Conservation (phyloP, 2,329 filamentous ascomycete species). For the Pochonia chlamydosporia region DNA sequence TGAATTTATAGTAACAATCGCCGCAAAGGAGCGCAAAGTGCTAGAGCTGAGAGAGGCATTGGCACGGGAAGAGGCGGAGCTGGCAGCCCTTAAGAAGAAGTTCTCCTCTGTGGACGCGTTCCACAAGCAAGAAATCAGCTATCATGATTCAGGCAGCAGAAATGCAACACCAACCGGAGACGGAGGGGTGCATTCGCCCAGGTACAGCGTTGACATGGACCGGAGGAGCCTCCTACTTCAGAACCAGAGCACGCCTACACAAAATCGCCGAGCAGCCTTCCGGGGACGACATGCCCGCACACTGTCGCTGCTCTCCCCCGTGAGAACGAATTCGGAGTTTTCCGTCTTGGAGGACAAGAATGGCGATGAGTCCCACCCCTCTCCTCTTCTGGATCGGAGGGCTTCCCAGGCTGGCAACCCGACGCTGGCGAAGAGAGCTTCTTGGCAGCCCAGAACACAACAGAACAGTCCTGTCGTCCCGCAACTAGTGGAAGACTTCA, state of each 20-base stretch:
- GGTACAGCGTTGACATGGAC: slow-evolving; percentile 59
- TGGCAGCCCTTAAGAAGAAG: slow-evolving; percentile 72
- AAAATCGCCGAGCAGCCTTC: slow-evolving; percentile 57
- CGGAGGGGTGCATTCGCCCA: slow-evolving; percentile 26
- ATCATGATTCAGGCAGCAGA: slow-evolving; percentile 7
- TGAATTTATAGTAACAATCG: slow-evolving; percentile 81
- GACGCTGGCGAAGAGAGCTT: slow-evolving; percentile 48
- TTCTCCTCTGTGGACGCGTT: slow-evolving; percentile 74
- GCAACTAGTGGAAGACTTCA: slow-evolving; percentile 84
- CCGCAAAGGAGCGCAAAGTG: slow-evolving; percentile 84
- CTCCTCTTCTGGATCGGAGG: slow-evolving; percentile 24
- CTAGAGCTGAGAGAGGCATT: slow-evolving; percentile 89
- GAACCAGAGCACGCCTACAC: slow-evolving; percentile 36
- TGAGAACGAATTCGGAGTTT: slow-evolving; percentile 39
- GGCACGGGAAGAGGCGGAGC: slow-evolving; percentile 70
- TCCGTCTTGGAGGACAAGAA: slow-evolving; percentile 34
- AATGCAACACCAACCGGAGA: slow-evolving; percentile 12
- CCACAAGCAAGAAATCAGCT: slow-evolving; percentile 58
- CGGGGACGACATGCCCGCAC: slow-evolving; percentile 57
- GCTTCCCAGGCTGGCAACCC: slow-evolving; percentile 30
- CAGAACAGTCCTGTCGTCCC: slow-evolving; percentile 47
- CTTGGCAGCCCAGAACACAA: slow-evolving; percentile 50
- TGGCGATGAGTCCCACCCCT: slow-evolving; percentile 18
- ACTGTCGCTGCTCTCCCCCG: slow-evolving; percentile 77
- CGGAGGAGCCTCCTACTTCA: slow-evolving; percentile 63